Evolutionary conservation across 257 asterid species (phyloP), one percentile per base, ranked within the genome.

Genomic region (Knoxia roxburghii): DNA sequence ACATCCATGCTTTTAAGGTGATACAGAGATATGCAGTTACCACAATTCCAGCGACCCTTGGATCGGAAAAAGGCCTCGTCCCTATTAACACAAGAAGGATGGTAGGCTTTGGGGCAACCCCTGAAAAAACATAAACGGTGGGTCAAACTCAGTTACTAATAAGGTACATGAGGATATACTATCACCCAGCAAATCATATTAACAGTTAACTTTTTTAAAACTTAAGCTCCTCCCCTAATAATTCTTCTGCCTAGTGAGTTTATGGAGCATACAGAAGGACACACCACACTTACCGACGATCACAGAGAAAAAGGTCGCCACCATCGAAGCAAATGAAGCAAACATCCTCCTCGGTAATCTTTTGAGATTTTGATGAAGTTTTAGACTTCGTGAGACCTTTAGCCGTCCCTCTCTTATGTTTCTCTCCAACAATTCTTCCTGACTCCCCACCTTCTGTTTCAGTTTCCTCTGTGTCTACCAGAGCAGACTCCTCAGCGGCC

Each of bases 311-410:
- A 12, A 93, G 96, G 50, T 85, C 84, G 61, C 99, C 99, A 58
- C 99, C 99, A 78, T 93, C 97, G 68, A 93, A 93, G 90, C 99
- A 93, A 77, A 93, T 88, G 85, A 93, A 90, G 76, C 99, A 93
- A 64, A 93, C 99, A 74, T 93, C 97, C 69, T 93, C 97, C 35
- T 82, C 97, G 30, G 75, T 80, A 0, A 75, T 55, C 83, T 86
- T 88, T 82, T 74, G 81, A 68, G 89, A 68, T 79, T 74, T 86
- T 58, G 80, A 52, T 6, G 77, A 49, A 49, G 79, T 50, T 77
- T 78, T 92, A 45, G 87, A 72, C 59, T 72, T 70, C 13, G 78
- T 77, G 27, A 76, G 54, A 79, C 71, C 84, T 72, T 82, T 86
- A 41, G 85, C 68, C 76, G 79, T 88, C 61, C 86, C 89, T 74